Evolutionary conservation across 148 eudicot genomes (phyloP).

Genomic region (Selenicereus undatus): DNA sequence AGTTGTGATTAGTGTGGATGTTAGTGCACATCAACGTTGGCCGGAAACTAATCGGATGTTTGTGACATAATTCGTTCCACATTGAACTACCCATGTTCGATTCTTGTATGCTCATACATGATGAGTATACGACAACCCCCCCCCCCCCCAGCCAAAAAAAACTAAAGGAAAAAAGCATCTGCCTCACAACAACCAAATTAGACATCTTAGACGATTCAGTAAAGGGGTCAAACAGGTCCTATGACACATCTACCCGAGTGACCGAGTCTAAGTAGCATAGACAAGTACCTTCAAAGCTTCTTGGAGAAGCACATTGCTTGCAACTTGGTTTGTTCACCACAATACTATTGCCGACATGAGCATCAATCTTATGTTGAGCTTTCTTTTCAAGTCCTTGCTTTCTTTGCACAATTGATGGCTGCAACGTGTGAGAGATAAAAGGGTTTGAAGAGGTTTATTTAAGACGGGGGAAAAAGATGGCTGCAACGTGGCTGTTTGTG

Average conservation of each 20-base stretch:
- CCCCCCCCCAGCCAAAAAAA: no score
- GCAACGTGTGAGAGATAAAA: background rate
- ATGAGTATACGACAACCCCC: no score
- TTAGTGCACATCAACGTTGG: no score
- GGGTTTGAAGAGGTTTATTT: conserved; percentile 4
- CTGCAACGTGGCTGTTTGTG: background rate
- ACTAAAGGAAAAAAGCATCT: no score
- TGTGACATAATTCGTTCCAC: background rate
- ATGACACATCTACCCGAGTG: background rate
- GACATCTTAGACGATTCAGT: background rate
- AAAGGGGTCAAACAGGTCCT: background rate
- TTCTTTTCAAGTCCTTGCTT: background rate
- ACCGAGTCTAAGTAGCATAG: background rate
- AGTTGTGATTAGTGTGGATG: no score
- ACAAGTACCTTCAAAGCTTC: conserved; percentile 20
- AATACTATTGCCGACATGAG: background rate
- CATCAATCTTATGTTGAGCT: conserved; percentile 3
- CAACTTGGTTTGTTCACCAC: background rate
- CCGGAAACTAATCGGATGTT: no score
- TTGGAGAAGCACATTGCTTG: conserved; percentile 4
- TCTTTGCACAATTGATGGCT: conserved; percentile 10
- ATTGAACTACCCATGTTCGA: background rate
- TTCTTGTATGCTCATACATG: no score
- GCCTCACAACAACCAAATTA: background rate
- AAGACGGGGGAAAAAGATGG: background rate